Base-by-base conservation (phyloP, 208 protist genomes). In the Acanthamoeba lenticulata region DNA sequence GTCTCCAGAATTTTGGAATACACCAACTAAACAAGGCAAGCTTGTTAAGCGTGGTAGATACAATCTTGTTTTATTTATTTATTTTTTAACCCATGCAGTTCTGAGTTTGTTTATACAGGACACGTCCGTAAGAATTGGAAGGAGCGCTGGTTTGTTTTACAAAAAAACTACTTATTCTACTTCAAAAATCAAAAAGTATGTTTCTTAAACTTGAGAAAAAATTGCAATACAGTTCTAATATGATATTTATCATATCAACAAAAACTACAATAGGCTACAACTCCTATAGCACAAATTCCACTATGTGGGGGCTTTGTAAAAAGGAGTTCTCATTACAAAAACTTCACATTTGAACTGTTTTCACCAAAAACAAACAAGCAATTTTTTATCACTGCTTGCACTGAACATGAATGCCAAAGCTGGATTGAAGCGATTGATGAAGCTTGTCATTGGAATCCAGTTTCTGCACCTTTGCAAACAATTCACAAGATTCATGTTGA, bases 81-180 rank as follows among this genome's bases (percentile, higher is more conserved):
- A 57, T 52, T 5, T 52, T 52, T 15, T 52, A 15, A 52, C 15
- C 9, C 45, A 52, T 15, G 45, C 45, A 52, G 5, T 15, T 5
- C 45, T 52, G 15, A 5, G n/a, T n/a, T n/a, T n/a, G n/a, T n/a
- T 15, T 52, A 52, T 15, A 44, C 74, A 85, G 74, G 74, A 7
- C 74, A 85, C 27, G 74, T 85, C 27, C 38, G 74, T 19, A 85
- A 85, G 44, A 85, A 85, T 38, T 85, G 74, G 74, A 85, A 85
- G 44, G 74, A 85, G 38, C 9, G 74, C 11, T 85, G 74, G 74
- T 85, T 85, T 38, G 74, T 85, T 2, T 36, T 85, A 13, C 74
- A 85, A 52, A 55, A 85, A 36, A 38, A 85, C 44, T 42, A 85
- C 42, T 38, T 85, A 29, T 85, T 85, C 42, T 85, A 85, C 44